Conservation (phyloP, 2,329 filamentous ascomycete species). For the Verticillium longisporum region DNA sequence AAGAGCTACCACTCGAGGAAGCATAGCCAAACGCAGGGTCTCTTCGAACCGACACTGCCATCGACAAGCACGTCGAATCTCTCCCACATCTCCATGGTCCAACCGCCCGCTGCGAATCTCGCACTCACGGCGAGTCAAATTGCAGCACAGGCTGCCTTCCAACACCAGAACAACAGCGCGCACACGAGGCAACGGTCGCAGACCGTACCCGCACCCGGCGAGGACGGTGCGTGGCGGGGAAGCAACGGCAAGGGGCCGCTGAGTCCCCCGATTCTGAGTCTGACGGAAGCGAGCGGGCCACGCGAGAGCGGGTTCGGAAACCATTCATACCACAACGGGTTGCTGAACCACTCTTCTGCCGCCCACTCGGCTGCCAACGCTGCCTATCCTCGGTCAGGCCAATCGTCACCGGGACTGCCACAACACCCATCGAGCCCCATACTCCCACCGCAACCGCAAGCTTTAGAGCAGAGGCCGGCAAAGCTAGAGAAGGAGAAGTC, state of each 20-base stretch:
- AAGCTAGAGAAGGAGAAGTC: slow-evolving; percentile 65
- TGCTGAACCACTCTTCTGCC: slow-evolving; percentile 52
- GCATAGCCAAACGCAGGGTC: slow-evolving; percentile 67
- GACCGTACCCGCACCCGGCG: slow-evolving; percentile 54
- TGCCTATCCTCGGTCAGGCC: slow-evolving; percentile 61
- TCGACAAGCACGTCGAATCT: slow-evolving; percentile 52
- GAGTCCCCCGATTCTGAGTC: slow-evolving; percentile 55
- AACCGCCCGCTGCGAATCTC: slow-evolving; percentile 33
- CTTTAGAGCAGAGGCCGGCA: slow-evolving; percentile 34
- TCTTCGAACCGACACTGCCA: slow-evolving; percentile 68
- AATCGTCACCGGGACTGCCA: slow-evolving; percentile 38
- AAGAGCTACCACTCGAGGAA: slow-evolving; percentile 48
- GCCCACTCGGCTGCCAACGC: slow-evolving; percentile 68
- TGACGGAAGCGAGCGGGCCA: slow-evolving; percentile 59
- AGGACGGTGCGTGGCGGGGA: slow-evolving; percentile 21
- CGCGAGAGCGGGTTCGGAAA: slow-evolving; percentile 47
- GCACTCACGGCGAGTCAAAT: slow-evolving; percentile 65
- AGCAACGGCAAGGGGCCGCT: slow-evolving; percentile 40
- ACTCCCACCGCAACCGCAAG: background rate
- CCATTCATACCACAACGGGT: slow-evolving; percentile 52
- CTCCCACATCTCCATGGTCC: slow-evolving; percentile 39
- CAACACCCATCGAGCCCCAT: slow-evolving; percentile 20
- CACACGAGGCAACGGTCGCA: slow-evolving; percentile 61
- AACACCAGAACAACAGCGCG: slow-evolving; percentile 40
- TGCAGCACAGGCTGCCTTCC: slow-evolving; percentile 71